phyloP scores from a whole-genome alignment of 192 early-diverging fungal genomes.

The Neocallimastix lanati region DNA sequence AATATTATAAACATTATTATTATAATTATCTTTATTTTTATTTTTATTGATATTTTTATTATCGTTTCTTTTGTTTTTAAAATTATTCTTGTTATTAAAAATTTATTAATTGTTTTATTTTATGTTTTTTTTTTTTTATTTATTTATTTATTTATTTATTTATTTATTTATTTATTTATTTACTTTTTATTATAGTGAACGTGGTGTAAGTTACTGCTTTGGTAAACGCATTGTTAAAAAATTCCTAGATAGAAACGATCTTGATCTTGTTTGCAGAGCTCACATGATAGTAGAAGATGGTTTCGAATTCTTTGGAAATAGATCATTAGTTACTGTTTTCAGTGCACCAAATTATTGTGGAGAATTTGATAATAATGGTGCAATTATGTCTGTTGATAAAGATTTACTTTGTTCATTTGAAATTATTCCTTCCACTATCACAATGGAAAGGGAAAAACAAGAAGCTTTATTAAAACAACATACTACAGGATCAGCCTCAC shows the following conservation, averaged over 20 bases:
- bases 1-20: too few relatives aligned
- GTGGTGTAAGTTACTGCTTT: constrained; percentile 20
- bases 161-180: too few relatives aligned
- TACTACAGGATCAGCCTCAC: neutral
- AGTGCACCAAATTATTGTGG: too few relatives aligned
- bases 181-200: neutral
- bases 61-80: too few relatives aligned
- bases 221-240: constrained; percentile 66
- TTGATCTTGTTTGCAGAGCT: constrained; percentile 65
- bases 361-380: constrained; percentile 62
- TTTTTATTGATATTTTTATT: too few relatives aligned
- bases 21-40: too few relatives aligned
- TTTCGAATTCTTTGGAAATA: constrained; percentile 86
- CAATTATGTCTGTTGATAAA: neutral
- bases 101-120: too few relatives aligned
- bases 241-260: constrained; percentile 67
- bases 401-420: too few relatives aligned
- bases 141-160: too few relatives aligned
- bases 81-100: too few relatives aligned
- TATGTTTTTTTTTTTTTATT: too few relatives aligned
- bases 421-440: neutral
- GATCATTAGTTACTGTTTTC: too few relatives aligned
- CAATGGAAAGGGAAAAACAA: neutral
- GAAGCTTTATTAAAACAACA: neutral
- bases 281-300: constrained; percentile 96